phyloP scores from a whole-genome alignment of 768 basidiomycete genomes.

The Pleurotus platypus region DNA sequence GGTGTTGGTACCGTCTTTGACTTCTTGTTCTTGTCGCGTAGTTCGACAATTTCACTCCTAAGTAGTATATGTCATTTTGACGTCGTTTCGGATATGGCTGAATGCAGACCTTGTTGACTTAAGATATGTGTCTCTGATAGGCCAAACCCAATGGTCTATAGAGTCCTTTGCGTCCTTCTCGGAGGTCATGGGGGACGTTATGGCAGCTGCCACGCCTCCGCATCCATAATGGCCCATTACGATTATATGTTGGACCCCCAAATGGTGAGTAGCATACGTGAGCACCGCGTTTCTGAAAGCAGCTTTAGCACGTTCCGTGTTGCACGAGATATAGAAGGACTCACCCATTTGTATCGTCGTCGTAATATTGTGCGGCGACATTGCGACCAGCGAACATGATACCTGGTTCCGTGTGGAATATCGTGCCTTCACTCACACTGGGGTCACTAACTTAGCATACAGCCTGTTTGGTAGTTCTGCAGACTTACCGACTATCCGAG shows the following conservation, averaged over 20 bases:
- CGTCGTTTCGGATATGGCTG: no score
- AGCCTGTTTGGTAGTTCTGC: background rate
- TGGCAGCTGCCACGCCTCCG: slow-evolving; percentile 19
- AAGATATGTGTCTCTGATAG: slow-evolving; percentile 18
- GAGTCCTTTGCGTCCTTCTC: slow-evolving; percentile 12
- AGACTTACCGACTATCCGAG: slow-evolving; percentile 17
- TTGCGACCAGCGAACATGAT: slow-evolving; percentile 20
- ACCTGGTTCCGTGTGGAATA: slow-evolving; percentile 19
- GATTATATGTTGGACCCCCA: slow-evolving; percentile 19
- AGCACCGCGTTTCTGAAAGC: slow-evolving; percentile 16
- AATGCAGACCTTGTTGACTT: slow-evolving; percentile 15
- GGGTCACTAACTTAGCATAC: background rate
- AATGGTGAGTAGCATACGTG: slow-evolving; percentile 14
- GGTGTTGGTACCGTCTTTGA: slow-evolving; percentile 12
- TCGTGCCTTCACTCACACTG: slow-evolving; percentile 17
- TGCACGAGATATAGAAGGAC: background rate
- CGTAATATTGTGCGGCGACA: slow-evolving; percentile 18
- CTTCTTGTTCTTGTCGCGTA: slow-evolving; percentile 13
- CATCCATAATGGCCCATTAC: slow-evolving; percentile 24
- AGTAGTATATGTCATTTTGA: no score
- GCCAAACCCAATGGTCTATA: slow-evolving; percentile 20
- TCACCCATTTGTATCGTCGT: slow-evolving; percentile 16
- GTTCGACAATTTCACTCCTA: slow-evolving; percentile 17
- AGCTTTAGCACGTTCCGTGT: background rate
- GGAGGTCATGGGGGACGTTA: slow-evolving; percentile 8